phyloP scores from a whole-genome alignment of 2,329 filamentous ascomycete species.

The Ophiostoma piceae region DNA sequence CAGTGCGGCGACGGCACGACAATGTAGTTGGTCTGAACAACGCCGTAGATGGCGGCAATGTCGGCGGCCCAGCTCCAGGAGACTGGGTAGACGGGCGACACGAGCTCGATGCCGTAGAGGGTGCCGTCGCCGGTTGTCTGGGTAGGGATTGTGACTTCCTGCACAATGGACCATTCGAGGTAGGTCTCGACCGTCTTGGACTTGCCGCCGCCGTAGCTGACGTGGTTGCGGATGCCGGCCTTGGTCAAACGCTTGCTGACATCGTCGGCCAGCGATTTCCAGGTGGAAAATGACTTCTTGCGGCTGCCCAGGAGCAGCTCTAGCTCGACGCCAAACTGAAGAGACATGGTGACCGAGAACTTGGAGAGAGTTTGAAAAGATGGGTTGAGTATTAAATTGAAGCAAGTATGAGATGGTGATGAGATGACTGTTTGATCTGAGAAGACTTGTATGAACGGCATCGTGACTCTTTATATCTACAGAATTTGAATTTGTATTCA shows the following conservation, averaged over 20 bases:
- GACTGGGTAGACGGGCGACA: slow-evolving; percentile 36
- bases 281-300: slow-evolving; percentile 32
- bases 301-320: slow-evolving; percentile 36
- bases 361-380: no score
- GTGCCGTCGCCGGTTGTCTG: slow-evolving; percentile 32
- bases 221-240: slow-evolving; percentile 35
- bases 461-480: not conserved
- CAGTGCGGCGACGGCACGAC: slow-evolving; percentile 32
- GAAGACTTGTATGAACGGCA: not conserved
- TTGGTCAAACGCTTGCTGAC: slow-evolving; percentile 33
- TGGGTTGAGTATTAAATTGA: not conserved
- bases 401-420: not conserved
- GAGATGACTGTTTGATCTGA: not conserved
- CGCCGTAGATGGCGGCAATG: slow-evolving; percentile 33
- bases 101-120: slow-evolving; percentile 31
- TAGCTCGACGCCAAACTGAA: slow-evolving; percentile 38
- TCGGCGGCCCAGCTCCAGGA: slow-evolving; percentile 32
- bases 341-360: slow-evolving; percentile 20
- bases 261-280: slow-evolving; percentile 36
- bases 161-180: slow-evolving; percentile 37
- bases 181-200: slow-evolving; percentile 33
- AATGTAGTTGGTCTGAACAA: slow-evolving; percentile 30
- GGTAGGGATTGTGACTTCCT: slow-evolving; percentile 36
- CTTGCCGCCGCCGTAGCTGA: slow-evolving; percentile 29
- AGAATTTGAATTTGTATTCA: not conserved